phyloP scores from a whole-genome alignment of 495 filamentous ascomycete genomes.

The Xylaria sp. region DNA sequence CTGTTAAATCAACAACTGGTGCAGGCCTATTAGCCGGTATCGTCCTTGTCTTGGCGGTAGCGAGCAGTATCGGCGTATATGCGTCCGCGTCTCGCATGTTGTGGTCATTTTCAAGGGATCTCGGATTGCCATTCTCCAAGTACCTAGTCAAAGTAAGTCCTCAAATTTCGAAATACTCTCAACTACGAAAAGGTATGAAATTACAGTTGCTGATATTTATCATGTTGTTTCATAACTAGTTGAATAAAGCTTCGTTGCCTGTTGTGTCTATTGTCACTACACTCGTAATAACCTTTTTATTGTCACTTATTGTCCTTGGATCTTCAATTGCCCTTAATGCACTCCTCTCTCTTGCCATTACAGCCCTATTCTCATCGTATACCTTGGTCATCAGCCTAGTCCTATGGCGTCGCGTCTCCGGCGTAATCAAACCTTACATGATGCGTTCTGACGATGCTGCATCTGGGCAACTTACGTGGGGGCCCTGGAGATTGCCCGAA shows the following conservation, averaged over 20 bases:
- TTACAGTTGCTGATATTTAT: conserved; percentile 14
- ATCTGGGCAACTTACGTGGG: conserved; percentile 52
- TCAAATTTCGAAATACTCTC: conserved; percentile 16
- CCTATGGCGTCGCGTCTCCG: conserved; percentile 45
- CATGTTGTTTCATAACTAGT: conserved; percentile 44
- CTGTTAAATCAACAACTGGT: conserved; percentile 48
- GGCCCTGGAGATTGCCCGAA: conserved; percentile 50
- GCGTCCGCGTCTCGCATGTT: conserved; percentile 61
- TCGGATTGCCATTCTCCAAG: conserved; percentile 62
- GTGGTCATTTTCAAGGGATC: conserved; percentile 68
- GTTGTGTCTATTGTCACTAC: conserved; percentile 58
- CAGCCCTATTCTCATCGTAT: conserved; percentile 53
- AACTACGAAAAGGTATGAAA: conserved; percentile 39
- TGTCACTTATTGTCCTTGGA: conserved; percentile 68
- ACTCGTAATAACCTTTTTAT: conserved; percentile 56
- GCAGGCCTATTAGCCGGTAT: conserved; percentile 54
- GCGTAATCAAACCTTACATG: conserved; percentile 42
- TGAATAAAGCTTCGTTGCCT: conserved; percentile 50
- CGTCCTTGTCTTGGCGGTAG: conserved; percentile 52
- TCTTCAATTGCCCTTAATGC: conserved; percentile 63
- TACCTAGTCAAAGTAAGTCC: conserved; percentile 50
- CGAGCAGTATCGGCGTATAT: conserved; percentile 55
- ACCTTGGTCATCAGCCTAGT: conserved; percentile 49
- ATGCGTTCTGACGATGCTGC: conserved; percentile 38
- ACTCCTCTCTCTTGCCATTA: conserved; percentile 58